Percentiles rank a stretch among this genome's conserved stretches.
phyloP scores from a whole-genome alignment of 345 rosid genomes.

The Luvunga scandens region DNA sequence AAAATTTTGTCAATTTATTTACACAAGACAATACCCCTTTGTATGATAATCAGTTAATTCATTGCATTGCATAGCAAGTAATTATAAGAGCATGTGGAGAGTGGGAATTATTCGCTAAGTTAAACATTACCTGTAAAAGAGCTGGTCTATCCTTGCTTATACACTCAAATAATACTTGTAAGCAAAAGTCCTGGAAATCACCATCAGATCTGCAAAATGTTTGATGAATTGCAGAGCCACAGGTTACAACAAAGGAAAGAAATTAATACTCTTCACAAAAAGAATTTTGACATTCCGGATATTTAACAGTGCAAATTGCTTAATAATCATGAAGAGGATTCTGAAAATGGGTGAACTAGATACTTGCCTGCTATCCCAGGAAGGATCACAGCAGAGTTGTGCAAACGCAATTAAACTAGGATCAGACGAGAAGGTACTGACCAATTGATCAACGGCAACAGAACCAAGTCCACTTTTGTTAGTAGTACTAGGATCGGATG shows the following conservation, averaged over 20 bases:
- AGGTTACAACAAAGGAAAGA: not conserved
- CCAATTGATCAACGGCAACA: slow-evolving; percentile 78
- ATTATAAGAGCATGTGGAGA: not conserved
- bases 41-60: not conserved
- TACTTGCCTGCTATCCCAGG: slow-evolving; percentile 75
- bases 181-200: slow-evolving; percentile 92
- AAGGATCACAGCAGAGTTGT: slow-evolving; percentile 81
- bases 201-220: slow-evolving; percentile 62
- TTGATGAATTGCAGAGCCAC: slow-evolving; percentile 3
- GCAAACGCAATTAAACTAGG: slow-evolving; percentile 95
- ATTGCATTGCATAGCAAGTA: not conserved
- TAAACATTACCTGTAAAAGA: slow-evolving; percentile 69
- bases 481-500: slow-evolving; percentile 33
- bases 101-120: not conserved
- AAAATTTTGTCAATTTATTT: not conserved
- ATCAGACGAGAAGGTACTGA: slow-evolving; percentile 91
- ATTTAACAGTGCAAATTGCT: not conserved
- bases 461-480: slow-evolving; percentile 45
- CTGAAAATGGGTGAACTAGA: not conserved
- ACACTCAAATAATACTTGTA: slow-evolving; percentile 92
- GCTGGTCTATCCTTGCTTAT: slow-evolving; percentile 98
- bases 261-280: not conserved
- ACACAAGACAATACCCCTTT: not conserved
- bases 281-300: not conserved
- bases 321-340: not conserved